Percentiles rank a stretch among this genome's conserved stretches.
phyloP scores from a whole-genome alignment of 2,329 filamentous ascomycete genomes.

The Chaetothyriales sp. region DNA sequence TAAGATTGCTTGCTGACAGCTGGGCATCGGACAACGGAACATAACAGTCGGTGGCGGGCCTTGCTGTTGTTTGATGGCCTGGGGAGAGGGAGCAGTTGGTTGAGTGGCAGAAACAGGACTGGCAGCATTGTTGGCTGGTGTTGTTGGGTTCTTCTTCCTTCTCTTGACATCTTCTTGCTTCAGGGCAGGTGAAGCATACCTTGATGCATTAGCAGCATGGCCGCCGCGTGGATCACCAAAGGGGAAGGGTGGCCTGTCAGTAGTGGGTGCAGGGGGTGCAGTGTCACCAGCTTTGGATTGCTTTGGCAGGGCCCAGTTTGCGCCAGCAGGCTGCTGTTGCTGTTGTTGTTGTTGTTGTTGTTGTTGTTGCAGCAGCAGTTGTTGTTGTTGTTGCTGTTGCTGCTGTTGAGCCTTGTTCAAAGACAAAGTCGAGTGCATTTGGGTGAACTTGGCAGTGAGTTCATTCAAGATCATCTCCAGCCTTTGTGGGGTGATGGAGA shows the following conservation, averaged over 20 bases:
- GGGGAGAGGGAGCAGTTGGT: constrained; percentile 14
- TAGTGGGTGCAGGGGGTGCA: constrained; percentile 34
- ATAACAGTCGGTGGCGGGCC: constrained; percentile 27
- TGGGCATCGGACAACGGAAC: constrained; percentile 38
- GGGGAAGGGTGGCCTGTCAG: constrained; percentile 41
- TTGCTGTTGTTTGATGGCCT: constrained; percentile 28
- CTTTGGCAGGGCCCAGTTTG: constrained; percentile 15
- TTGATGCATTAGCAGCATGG: constrained; percentile 25
- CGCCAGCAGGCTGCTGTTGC: constrained; percentile 9
- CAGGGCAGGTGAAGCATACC: constrained; percentile 35
- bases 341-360: constrained; percentile 30
- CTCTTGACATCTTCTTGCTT: constrained; percentile 43
- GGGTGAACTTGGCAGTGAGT: constrained; percentile 27
- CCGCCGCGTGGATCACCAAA: constrained; percentile 27
- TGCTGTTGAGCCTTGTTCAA: constrained; percentile 21
- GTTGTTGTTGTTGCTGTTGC: constrained; percentile 33
- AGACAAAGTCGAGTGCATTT: constrained; percentile 2
- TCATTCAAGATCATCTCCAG: constrained; percentile 24
- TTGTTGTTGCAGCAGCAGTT: constrained; percentile 24
- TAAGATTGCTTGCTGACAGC: constrained; percentile 38
- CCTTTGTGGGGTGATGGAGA: constrained; percentile 29
- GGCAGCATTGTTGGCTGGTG: constrained; percentile 10
- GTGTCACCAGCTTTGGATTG: constrained; percentile 24
- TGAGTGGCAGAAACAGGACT: constrained; percentile 18
- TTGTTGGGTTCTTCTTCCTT: constrained; percentile 36